phyloP scores from a whole-genome alignment of 345 rosid species.

The Laguncularia racemosa region DNA sequence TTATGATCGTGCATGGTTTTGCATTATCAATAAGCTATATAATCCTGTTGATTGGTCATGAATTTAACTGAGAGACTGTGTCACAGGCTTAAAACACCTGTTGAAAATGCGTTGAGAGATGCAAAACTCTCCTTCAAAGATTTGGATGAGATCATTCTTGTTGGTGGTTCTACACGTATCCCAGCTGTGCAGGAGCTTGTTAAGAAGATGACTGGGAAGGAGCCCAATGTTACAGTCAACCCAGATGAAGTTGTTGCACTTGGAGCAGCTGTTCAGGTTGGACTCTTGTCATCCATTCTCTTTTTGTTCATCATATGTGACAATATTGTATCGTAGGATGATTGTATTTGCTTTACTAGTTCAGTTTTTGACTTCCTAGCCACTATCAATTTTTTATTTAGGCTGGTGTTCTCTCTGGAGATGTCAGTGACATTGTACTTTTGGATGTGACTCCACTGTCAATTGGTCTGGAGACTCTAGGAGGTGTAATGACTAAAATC shows the following conservation, averaged over 20 bases:
- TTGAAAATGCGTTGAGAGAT: constrained; percentile 75
- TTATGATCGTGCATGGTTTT: neutral
- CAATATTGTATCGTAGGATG: neutral
- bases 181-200: constrained; percentile 96
- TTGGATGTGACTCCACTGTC: constrained; percentile 88
- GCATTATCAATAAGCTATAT: neutral
- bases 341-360: neutral
- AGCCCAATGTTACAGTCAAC: constrained; percentile 91
- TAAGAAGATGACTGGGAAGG: constrained; percentile 84
- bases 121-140: constrained; percentile 86
- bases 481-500: constrained; percentile 97
- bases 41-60: neutral
- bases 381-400: constrained; percentile 9
- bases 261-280: constrained; percentile 98
- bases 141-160: constrained; percentile 92
- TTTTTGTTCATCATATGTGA: neutral
- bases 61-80: neutral
- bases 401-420: constrained; percentile 98
- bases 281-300: neutral
- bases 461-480: constrained; percentile 88
- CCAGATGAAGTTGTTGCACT: constrained; percentile 99
- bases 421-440: constrained; percentile 92
- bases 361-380: neutral
- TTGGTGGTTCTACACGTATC: constrained; percentile 97
- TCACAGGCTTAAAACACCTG: constrained; percentile 75